Evolutionary conservation across 495 filamentous ascomycete species (phyloP), one percentile per base, ranked within the genome.

Genomic region (Daldinia bambusicola): DNA sequence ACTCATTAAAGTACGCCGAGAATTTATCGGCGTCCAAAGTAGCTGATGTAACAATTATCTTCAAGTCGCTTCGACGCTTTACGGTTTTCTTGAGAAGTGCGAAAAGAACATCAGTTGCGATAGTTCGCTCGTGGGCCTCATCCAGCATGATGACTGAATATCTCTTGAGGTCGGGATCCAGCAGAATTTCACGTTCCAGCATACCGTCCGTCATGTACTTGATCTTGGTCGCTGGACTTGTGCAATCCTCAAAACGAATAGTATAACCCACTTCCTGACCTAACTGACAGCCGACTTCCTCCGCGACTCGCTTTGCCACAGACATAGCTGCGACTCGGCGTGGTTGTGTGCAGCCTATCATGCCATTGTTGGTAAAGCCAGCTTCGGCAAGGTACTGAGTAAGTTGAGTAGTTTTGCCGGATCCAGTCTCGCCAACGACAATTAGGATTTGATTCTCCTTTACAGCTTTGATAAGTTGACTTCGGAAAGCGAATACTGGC

Each of bases 181-280:
- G 83, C 14, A 99, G 83, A 65, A 98, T 93, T 79, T 99, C 96
- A 80, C 95, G 84, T 81, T 98, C 90, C 73, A 99, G 87, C 91
- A 98, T 99, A 79, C 95, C 95, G 69, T 99, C 95, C 12, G 95
- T 99, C 94, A 98, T 98, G 80, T 98, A 99, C 81, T 98, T 98
- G 83, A 99, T 98, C 77, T 89, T 90, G 12, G 95, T 99, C 13
- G 92, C 89, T 1, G 93, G 90, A 69, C 89, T 92, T 0, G 95
- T 97, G 75, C 89, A 91, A 75, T 99, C 96, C 75, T 99, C 95
- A 77, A 99, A 99, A 76, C 95, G 91, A 76, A 99, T 97, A 0
- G 93, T 97, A 74, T 98, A 99, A 48, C 95, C 95, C 67, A 99
- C 94, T 78, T 98, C 95, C 37, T 93, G 87, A 34, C 96, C 96